Conservation (phyloP, 1,284 basidiomycete species). For the Coniophora puteana region DNA sequence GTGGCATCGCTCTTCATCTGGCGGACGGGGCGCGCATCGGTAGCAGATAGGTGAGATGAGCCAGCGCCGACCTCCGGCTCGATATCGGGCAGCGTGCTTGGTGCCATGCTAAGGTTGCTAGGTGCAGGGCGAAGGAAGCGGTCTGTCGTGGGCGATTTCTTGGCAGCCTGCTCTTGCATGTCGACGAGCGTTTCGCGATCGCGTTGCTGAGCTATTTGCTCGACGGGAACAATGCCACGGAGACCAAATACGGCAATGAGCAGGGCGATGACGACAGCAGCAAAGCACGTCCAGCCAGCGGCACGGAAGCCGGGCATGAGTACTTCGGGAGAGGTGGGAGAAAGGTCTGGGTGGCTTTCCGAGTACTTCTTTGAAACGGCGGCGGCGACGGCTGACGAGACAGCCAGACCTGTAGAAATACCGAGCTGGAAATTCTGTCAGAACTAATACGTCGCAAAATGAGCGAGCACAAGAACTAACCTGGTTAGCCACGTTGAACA, state of each 20-base stretch:
- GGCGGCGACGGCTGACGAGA: conserved; percentile 28
- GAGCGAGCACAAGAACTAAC: conserved; percentile 14
- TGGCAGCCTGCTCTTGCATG: no score
- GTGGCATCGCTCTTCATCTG: no score
- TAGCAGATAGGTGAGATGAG: no score
- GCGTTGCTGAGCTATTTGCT: no score
- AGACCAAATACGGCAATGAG: conserved; percentile 25
- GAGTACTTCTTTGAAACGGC: conserved; percentile 24
- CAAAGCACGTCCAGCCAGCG: conserved; percentile 30
- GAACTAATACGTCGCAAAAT: neutral
- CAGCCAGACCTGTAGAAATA: conserved; percentile 31
- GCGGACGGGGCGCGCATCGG: no score
- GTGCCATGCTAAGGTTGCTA: no score
- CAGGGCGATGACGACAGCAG: conserved; percentile 17
- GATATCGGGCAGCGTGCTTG: no score
- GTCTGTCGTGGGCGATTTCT: no score
- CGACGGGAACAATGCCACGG: no score
- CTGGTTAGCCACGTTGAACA: conserved; percentile 34
- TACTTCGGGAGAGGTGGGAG: conserved; percentile 21
- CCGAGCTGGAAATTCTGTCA: conserved; percentile 21
- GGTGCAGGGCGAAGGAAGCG: no score
- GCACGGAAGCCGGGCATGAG: conserved; percentile 32
- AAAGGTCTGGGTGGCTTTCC: conserved; percentile 17
- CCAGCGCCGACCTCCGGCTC: no score
- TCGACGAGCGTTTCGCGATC: no score